A percentile compares a stretch with the other conserved stretches of the same genome.
phyloP scores from a whole-genome alignment of 352 stramenopile genomes.

The Phytophthora quininea region DNA sequence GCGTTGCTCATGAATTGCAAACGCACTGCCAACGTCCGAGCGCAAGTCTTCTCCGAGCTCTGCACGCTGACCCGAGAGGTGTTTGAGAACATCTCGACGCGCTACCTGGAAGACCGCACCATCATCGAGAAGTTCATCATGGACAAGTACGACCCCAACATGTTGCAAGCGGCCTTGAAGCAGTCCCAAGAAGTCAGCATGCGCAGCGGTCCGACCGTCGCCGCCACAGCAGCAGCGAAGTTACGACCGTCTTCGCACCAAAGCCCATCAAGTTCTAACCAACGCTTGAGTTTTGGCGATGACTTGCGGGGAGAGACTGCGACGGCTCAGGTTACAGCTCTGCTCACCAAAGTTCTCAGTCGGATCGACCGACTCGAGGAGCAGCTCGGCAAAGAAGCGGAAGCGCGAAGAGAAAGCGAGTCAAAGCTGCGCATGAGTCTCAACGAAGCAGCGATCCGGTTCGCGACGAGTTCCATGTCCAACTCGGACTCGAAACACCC shows the following conservation, averaged over 20 bases:
- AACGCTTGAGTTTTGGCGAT: conserved; percentile 27
- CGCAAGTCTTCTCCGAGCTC: conserved; percentile 74
- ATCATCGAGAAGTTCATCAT: conserved; percentile 90
- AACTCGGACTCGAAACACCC: conserved; percentile 13
- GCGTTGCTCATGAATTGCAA: conserved; percentile 87
- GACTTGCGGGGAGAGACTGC: conserved; percentile 9
- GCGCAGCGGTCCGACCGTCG: conserved; percentile 28
- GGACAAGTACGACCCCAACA: conserved; percentile 80
- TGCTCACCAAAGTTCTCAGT: conserved; percentile 59
- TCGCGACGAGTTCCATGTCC: neutral
- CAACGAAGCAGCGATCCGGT: conserved; percentile 9
- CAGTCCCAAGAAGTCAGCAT: conserved; percentile 75
- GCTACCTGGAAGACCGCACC: conserved; percentile 76
- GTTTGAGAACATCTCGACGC: conserved; percentile 77
- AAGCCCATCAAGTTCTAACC: neutral
- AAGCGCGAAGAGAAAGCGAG: conserved; percentile 61
- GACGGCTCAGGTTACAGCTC: conserved; percentile 31
- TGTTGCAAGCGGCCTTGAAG: conserved; percentile 79
- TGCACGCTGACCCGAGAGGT: conserved; percentile 76
- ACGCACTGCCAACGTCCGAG: conserved; percentile 77
- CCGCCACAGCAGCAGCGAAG: conserved; percentile 14
- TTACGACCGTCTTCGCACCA: conserved; percentile 7
- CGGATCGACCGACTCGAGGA: conserved; percentile 55
- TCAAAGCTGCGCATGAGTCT: conserved; percentile 39
- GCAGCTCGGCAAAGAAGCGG: conserved; percentile 49